These are phyloP conservation scores for Hsuehochloa calcarea DNA, from an alignment of 176 grass and related monocot species.

Conservation along the genomic window DNA sequence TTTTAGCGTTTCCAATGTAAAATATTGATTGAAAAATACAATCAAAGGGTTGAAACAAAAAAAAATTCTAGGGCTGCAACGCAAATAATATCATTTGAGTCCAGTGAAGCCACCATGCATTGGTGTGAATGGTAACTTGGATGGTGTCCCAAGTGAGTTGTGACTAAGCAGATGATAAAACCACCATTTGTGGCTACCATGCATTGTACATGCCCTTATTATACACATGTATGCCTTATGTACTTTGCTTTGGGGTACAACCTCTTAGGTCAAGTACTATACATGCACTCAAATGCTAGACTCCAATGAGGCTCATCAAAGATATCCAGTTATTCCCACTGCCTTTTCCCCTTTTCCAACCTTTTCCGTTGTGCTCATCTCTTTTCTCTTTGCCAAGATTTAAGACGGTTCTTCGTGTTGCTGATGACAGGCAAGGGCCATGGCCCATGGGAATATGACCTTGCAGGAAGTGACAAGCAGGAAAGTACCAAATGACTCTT, in stretches of 20 bases:
- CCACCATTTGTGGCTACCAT: too few species aligned
- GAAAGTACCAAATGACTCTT: slow-evolving; percentile 52
- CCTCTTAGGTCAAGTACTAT: slow-evolving; percentile 43
- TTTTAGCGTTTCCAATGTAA: too few species aligned
- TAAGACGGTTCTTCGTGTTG: slow-evolving; percentile 41
- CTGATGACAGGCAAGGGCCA: slow-evolving; percentile 48
- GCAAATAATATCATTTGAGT: too few species aligned
- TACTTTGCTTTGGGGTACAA: slow-evolving; percentile 40
- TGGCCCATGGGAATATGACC: slow-evolving; percentile 47
- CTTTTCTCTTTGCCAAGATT: slow-evolving; percentile 45
- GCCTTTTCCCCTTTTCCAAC: slow-evolving; percentile 29
- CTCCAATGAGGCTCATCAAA: slow-evolving; percentile 59
- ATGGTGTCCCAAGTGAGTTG: too few species aligned
- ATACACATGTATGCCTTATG: slow-evolving; percentile 13
- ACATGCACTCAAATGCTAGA: slow-evolving; percentile 72
- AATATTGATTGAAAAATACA: too few species aligned
- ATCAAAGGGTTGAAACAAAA: too few species aligned
- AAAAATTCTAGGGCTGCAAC: too few species aligned
- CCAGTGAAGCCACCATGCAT: too few species aligned
- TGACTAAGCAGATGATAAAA: too few species aligned
- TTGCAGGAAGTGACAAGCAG: slow-evolving; percentile 47
- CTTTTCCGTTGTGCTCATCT: slow-evolving; percentile 57
- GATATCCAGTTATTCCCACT: slow-evolving; percentile 68
- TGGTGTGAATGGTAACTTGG: too few species aligned
- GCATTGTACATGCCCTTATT: not conserved